Evolutionary conservation across 805 yeast species (phyloP).

Genomic region (Pichia ethanolica): DNA sequence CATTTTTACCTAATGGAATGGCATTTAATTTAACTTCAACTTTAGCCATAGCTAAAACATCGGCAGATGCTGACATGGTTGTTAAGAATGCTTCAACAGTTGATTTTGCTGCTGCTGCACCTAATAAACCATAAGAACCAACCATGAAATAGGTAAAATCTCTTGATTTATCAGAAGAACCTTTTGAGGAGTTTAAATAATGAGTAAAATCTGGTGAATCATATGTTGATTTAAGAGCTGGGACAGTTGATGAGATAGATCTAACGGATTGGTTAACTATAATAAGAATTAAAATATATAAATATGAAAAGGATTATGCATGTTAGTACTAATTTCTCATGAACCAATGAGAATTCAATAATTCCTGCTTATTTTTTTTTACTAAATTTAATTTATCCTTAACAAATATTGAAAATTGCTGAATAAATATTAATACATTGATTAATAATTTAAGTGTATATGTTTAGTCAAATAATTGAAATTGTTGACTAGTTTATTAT

Average conservation of each 20-base stretch:
- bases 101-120: constrained; percentile 93
- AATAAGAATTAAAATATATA: neutral
- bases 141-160: constrained; percentile 95
- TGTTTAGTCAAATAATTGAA: no score
- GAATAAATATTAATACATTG: no score
- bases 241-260: constrained; percentile 43
- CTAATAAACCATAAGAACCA: constrained; percentile 85
- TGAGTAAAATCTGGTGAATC: constrained; percentile 86
- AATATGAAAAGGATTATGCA: neutral
- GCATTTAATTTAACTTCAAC: constrained; percentile 92
- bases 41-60: constrained; percentile 98
- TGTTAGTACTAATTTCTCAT: constrained; percentile 9
- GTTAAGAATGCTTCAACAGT: constrained; percentile 89
- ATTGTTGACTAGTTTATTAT: no score
- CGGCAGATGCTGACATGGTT: constrained; percentile 97
- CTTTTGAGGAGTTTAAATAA: constrained; percentile 63
- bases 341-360: neutral
- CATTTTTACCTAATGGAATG: constrained; percentile 96
- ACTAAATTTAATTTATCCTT: neutral
- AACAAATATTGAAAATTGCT: no score
- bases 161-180: constrained; percentile 65
- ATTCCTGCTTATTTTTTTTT: neutral
- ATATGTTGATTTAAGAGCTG: constrained; percentile 62
- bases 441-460: no score
- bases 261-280: constrained; percentile 26